These are phyloP conservation scores for Tetraselmis chui DNA, from an alignment of 139 green algal species.

Conservation along the genomic window DNA sequence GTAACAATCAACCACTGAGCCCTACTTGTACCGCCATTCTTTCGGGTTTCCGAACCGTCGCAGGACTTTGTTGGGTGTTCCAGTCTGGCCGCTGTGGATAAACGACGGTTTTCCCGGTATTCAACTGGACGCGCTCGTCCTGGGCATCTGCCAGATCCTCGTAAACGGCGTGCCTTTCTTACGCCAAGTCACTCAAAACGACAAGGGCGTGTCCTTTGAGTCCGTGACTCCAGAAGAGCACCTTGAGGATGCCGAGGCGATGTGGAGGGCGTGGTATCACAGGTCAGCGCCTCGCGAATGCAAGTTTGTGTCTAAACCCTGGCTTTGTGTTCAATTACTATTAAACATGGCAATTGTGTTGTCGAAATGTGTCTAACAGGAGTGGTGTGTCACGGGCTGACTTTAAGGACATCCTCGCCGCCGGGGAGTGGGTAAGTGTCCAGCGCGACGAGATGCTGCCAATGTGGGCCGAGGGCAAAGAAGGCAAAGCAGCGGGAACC, in stretches of 20 bases:
- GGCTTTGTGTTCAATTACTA: too few relatives aligned
- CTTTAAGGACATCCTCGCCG: neutral
- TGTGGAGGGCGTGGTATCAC: neutral
- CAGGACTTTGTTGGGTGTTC: neutral
- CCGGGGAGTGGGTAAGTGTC: neutral
- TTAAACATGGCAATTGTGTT: too few relatives aligned
- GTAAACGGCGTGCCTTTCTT: neutral
- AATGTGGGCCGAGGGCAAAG: neutral
- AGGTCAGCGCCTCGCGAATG: neutral
- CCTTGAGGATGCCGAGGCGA: neutral
- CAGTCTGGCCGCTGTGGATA: neutral
- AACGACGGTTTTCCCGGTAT: neutral
- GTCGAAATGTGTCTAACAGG: too few relatives aligned
- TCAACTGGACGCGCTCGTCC: neutral
- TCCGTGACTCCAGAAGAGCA: neutral
- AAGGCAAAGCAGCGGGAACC: neutral
- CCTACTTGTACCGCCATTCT: too few relatives aligned
- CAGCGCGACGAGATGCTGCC: neutral
- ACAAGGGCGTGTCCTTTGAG: neutral
- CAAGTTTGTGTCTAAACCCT: too few relatives aligned
- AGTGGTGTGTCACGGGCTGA: neutral
- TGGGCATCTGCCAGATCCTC: neutral
- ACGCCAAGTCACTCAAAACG: neutral
- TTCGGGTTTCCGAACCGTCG: too few relatives aligned
- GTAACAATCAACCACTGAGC: too few relatives aligned